A percentile compares a stretch with the other conserved stretches of the same genome.
These are phyloP conservation scores for Alternaria brassicae DNA, from an alignment of 2,329 filamentous ascomycete species.

Conservation along the genomic window DNA sequence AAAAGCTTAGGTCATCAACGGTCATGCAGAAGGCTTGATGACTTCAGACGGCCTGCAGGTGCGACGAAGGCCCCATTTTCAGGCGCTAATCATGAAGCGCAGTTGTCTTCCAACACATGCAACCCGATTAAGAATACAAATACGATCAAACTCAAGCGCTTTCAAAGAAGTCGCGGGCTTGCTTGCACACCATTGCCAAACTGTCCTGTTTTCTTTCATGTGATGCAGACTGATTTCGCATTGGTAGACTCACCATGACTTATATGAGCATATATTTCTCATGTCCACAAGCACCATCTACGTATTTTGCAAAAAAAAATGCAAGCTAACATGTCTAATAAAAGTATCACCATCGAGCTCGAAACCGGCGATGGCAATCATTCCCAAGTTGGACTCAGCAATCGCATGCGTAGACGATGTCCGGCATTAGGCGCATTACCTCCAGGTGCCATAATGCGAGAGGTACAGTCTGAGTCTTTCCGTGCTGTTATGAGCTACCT, in stretches of 20 bases:
- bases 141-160: neutral
- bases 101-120: neutral
- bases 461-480: neutral
- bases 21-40: neutral
- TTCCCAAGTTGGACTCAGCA: neutral
- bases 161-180: neutral
- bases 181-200: neutral
- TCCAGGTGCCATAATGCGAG: neutral
- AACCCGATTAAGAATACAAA: neutral
- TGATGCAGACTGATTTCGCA: neutral
- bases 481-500: slow-evolving; percentile 2
- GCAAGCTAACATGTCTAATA: neutral
- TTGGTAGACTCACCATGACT: neutral
- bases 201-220: neutral
- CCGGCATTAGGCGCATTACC: neutral
- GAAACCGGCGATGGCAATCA: neutral
- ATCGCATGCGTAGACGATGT: slow-evolving; percentile 1
- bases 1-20: neutral
- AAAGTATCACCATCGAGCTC: neutral
- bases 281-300: neutral
- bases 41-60: neutral
- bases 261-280: neutral
- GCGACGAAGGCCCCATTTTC: neutral
- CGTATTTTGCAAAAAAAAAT: neutral
- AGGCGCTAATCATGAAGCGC: neutral